These are phyloP conservation scores for Lignosus rhinocerotis DNA, from an alignment of 1,284 basidiomycete species.

Conservation along the genomic window DNA sequence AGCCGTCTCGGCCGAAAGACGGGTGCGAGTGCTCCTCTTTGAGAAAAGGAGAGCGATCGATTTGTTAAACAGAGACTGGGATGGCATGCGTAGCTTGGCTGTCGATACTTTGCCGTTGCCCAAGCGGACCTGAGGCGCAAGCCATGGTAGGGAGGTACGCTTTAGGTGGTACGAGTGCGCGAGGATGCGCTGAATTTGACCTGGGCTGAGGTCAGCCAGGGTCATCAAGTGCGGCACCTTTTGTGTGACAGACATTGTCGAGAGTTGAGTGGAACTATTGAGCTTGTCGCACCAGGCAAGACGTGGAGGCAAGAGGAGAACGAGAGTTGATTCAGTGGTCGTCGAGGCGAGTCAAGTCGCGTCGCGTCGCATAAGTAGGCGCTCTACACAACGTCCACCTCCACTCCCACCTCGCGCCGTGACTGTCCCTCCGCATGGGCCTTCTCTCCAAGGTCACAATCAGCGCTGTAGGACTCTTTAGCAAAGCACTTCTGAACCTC, in stretches of 20 bases:
- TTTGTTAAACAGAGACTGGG: slow-evolving; percentile 76
- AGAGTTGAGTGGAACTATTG: too few relatives aligned
- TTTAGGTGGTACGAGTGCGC: slow-evolving; percentile 68
- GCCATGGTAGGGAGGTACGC: slow-evolving; percentile 55
- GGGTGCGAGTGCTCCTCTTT: slow-evolving; percentile 92
- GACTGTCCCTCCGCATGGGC: slow-evolving; percentile 3
- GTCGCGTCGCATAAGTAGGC: too few relatives aligned
- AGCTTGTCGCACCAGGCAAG: too few relatives aligned
- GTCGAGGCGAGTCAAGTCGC: too few relatives aligned
- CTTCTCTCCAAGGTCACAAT: slow-evolving; percentile 53
- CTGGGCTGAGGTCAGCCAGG: slow-evolving; percentile 76
- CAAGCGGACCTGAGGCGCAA: slow-evolving; percentile 41
- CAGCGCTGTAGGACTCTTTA: slow-evolving; percentile 64
- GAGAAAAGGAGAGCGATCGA: slow-evolving; percentile 89
- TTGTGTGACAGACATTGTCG: neutral
- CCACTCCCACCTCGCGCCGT: too few relatives aligned
- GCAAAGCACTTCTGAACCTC: slow-evolving; percentile 73
- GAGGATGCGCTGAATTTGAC: slow-evolving; percentile 69
- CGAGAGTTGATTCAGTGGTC: too few relatives aligned
- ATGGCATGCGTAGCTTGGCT: slow-evolving; percentile 53
- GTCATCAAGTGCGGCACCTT: slow-evolving; percentile 76
- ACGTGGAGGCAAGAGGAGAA: too few relatives aligned
- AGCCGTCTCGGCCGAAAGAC: slow-evolving; percentile 87
- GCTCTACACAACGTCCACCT: too few relatives aligned
- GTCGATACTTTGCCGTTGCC: slow-evolving; percentile 36